Evolutionary conservation across 257 asterid species (phyloP).

Genomic region (Paraleonurus japonicus): DNA sequence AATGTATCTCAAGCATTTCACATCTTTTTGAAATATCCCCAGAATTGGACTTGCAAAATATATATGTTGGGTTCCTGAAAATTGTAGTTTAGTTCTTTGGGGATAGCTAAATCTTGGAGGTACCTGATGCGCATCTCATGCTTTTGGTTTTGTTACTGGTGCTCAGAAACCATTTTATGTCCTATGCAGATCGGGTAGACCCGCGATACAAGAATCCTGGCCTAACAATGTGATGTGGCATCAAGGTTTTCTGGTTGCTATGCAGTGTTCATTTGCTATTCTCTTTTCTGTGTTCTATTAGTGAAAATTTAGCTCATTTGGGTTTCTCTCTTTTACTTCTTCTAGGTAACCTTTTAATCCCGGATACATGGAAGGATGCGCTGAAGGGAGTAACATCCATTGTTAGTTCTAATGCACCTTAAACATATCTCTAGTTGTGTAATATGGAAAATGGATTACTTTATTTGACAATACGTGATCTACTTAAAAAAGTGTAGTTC

Average conservation of each 20-base stretch:
- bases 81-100: neutral
- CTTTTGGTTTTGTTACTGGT: conserved; percentile 22
- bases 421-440: neutral
- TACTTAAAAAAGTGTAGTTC: neutral
- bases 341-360: conserved; percentile 77
- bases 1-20: conserved; percentile 2
- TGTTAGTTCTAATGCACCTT: conserved; percentile 51
- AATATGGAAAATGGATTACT: neutral
- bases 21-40: neutral
- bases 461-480: neutral
- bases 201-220: conserved; percentile 81
- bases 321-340: conserved; percentile 25
- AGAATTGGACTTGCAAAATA: neutral
- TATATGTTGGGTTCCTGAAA: neutral
- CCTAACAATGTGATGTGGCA: conserved; percentile 76
- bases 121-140: neutral
- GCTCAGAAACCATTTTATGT: conserved; percentile 20
- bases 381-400: conserved; percentile 91
- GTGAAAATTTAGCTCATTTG: conserved; percentile 18
- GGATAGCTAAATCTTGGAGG: neutral
- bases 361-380: conserved; percentile 86
- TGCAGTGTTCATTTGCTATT: conserved; percentile 18
- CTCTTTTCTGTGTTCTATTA: conserved; percentile 1
- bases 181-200: conserved; percentile 76
- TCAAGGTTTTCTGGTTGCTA: conserved; percentile 58